These are phyloP conservation scores for Leccinum longicurvipes DNA, from an alignment of 768 basidiomycete genomes.

Conservation along the genomic window DNA sequence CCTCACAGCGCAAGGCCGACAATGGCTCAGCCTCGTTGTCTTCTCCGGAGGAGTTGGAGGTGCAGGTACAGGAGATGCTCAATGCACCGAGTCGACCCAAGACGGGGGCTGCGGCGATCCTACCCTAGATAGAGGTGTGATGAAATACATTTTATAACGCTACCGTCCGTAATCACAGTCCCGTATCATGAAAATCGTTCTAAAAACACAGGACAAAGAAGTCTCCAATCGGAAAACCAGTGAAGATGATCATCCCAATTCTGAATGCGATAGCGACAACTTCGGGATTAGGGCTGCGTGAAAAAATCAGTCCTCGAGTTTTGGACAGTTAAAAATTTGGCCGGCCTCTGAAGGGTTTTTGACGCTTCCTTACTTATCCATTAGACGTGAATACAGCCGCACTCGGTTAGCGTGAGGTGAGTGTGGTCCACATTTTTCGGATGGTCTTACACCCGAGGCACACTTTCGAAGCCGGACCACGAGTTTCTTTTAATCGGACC, in stretches of 20 bases:
- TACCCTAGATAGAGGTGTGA: conserved; percentile 24
- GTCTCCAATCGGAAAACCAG: conserved; percentile 34
- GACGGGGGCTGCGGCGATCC: conserved; percentile 39
- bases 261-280: conserved; percentile 66
- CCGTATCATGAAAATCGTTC: conserved; percentile 1
- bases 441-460: background rate
- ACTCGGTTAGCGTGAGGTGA: no score
- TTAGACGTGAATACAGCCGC: no score
- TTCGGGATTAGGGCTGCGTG: no score
- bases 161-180: conserved; percentile 4
- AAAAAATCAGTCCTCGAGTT: no score
- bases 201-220: background rate
- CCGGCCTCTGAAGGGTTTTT: no score
- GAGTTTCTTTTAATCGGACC: background rate
- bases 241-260: conserved; percentile 59
- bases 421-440: background rate
- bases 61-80: conserved; percentile 31
- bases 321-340: no score
- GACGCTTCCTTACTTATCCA: no score
- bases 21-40: conserved; percentile 9
- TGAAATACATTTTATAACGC: background rate
- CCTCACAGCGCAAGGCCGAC: conserved; percentile 7
- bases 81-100: conserved; percentile 28
- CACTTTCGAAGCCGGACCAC: background rate
- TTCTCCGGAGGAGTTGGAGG: conserved; percentile 20